These are phyloP conservation scores for Theileria sp. DNA, from an alignment of 169 alveolate genomes.

Conservation along the genomic window DNA sequence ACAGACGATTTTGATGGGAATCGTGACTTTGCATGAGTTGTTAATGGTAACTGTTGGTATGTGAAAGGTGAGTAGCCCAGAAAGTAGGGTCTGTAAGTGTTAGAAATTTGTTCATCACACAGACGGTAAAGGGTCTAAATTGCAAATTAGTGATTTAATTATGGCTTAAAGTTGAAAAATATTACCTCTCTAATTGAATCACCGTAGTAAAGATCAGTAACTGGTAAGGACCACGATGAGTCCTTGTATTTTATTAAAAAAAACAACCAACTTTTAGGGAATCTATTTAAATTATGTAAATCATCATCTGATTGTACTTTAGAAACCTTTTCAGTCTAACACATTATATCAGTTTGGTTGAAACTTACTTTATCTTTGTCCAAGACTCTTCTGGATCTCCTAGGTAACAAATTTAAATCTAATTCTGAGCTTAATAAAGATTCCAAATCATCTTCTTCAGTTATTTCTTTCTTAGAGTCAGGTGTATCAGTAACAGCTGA, in stretches of 20 bases:
- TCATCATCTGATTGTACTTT: conserved; percentile 43
- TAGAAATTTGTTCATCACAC: conserved; percentile 67
- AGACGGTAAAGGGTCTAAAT: conserved; percentile 63
- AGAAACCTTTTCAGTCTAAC: conserved; percentile 17
- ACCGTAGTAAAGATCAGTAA: conserved; percentile 68
- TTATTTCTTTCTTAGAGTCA: background rate
- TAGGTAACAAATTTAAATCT: conserved; percentile 9
- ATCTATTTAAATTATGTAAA: conserved; percentile 59
- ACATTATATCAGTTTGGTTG: background rate
- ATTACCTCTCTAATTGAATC: conserved; percentile 48
- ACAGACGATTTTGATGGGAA: background rate
- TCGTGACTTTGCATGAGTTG: background rate
- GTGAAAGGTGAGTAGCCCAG: conserved; percentile 73
- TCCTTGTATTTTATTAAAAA: conserved; percentile 61
- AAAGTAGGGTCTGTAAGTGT: conserved; percentile 66
- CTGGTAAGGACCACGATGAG: conserved; percentile 71
- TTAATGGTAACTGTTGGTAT: conserved; percentile 24
- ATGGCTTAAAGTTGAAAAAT: background rate
- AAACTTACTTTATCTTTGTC: conserved; percentile 14
- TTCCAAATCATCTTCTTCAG: conserved; percentile 41
- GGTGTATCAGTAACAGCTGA: background rate
- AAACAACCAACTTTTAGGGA: conserved; percentile 67
- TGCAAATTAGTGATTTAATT: background rate
- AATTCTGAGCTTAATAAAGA: conserved; percentile 42
- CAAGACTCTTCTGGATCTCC: conserved; percentile 20